These are phyloP conservation scores for Ceratobasidium sp. DNA, from an alignment of 1,284 basidiomycete species.

Conservation along the genomic window DNA sequence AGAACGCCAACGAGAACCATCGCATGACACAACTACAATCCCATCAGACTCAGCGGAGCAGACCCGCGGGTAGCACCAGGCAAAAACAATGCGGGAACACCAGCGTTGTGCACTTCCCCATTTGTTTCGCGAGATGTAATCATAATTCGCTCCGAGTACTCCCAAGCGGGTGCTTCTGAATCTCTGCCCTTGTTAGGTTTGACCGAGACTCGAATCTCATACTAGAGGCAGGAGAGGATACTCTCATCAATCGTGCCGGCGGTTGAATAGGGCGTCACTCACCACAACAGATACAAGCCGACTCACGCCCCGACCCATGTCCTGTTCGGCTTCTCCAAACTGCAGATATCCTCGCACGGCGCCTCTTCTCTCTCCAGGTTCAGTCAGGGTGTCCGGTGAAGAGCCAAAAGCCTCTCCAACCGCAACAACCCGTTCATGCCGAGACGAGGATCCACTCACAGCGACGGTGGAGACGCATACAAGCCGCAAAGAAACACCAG, in stretches of 20 bases:
- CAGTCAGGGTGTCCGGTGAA: not conserved
- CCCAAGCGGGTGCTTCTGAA: not conserved
- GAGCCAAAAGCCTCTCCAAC: not conserved
- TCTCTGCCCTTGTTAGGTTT: not conserved
- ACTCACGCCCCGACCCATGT: constrained; percentile 2
- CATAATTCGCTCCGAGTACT: constrained; percentile 11
- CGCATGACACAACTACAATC: not conserved
- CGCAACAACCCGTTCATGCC: not conserved
- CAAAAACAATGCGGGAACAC: not conserved
- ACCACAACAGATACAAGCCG: constrained; percentile 1
- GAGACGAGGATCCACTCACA: not conserved
- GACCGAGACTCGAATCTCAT: constrained; percentile 6
- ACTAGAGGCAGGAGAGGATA: not conserved
- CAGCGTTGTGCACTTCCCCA: constrained; percentile 3
- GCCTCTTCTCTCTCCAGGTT: not conserved
- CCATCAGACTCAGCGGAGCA: not conserved
- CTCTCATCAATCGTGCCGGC: not conserved
- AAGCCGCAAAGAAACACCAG: constrained; percentile 5
- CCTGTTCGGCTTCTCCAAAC: not conserved
- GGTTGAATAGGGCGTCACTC: not conserved
- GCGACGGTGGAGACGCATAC: constrained; percentile 6
- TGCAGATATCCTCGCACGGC: not conserved
- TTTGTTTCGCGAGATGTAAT: constrained; percentile 3
- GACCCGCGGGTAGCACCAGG: not conserved
- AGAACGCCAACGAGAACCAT: not conserved